Percentiles rank a stretch among this genome's conserved stretches.
Conservation (phyloP, 1,139 yeast species). For the Candida neerlandica region DNA sequence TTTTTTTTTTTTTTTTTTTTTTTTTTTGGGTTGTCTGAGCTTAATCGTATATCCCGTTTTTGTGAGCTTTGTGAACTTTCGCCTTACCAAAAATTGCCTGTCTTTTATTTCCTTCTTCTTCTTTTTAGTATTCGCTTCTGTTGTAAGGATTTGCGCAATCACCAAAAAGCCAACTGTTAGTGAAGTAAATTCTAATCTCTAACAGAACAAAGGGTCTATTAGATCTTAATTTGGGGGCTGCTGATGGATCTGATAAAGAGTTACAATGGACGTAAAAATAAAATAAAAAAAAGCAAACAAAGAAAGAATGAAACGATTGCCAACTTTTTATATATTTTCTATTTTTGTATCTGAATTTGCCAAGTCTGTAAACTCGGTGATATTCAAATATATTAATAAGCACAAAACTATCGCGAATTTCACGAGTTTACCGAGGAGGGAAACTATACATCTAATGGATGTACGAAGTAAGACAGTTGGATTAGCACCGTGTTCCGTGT, state of each 20-base stretch:
- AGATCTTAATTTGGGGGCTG: not conserved
- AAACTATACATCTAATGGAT: too few species aligned
- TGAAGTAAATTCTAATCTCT: conserved; percentile 1
- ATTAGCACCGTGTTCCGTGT: too few species aligned
- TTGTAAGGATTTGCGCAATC: not conserved
- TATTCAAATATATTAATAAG: not conserved
- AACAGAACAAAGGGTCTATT: not conserved
- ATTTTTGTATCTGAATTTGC: not conserved
- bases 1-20: not conserved
- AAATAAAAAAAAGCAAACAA: not conserved
- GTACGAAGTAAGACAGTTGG: too few species aligned
- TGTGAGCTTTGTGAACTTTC: not conserved
- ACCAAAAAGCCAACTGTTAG: not conserved
- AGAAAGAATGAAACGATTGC: not conserved
- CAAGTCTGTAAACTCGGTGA: not conserved
- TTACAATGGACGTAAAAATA: not conserved
- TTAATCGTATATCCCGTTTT: not conserved
- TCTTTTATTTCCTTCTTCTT: not conserved
- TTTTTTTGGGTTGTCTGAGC: not conserved
- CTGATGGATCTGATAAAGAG: conserved; percentile 3
- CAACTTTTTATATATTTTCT: not conserved
- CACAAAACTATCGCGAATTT: not conserved
- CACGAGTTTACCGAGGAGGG: too few species aligned
- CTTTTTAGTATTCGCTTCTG: not conserved
- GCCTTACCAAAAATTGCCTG: too few species aligned